phyloP scores from a whole-genome alignment of 108 stramenopile genomes.

The Cylindrotheca fusiformis region DNA sequence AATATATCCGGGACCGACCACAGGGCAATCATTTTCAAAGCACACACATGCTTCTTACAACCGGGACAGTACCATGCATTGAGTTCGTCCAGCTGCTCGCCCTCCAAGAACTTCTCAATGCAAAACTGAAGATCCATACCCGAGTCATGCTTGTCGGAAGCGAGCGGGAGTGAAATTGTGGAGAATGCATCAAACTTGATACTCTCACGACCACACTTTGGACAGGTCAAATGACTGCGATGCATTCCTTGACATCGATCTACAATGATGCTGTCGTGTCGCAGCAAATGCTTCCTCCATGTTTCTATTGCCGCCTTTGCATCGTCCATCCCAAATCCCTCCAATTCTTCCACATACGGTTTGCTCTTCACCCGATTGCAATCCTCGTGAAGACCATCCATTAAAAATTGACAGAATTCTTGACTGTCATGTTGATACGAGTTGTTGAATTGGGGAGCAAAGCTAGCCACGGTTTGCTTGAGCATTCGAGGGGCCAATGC shows the following conservation, averaged over 20 bases:
- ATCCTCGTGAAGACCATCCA: conserved; percentile 92
- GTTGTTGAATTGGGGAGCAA: conserved; percentile 88
- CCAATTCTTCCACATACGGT: conserved; percentile 89
- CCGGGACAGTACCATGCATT: conserved; percentile 84
- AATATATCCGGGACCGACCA: conserved; percentile 83
- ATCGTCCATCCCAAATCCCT: conserved; percentile 87
- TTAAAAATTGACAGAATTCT: conserved; percentile 84
- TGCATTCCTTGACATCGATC: conserved; percentile 89
- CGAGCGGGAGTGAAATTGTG: conserved; percentile 77
- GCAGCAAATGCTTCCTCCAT: conserved; percentile 78
- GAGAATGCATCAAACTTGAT: conserved; percentile 92
- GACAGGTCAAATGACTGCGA: conserved; percentile 85
- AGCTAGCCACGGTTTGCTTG: conserved; percentile 79
- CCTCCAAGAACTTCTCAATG: conserved; percentile 76
- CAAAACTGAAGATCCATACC: conserved; percentile 61
- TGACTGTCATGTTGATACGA: conserved; percentile 91
- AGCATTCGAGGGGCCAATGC: conserved; percentile 74
- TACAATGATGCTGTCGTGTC: conserved; percentile 87
- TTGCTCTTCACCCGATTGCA: conserved; percentile 76
- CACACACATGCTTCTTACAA: conserved; percentile 81
- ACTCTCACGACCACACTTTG: conserved; percentile 73
- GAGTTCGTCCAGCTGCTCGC: conserved; percentile 80
- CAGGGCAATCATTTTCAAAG: conserved; percentile 76
- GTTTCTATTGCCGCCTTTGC: conserved; percentile 73
- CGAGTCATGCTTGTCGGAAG: conserved; percentile 30